A percentile compares a stretch with the other conserved stretches of the same genome.
These are phyloP conservation scores for Ascosphaera acerosa DNA, from an alignment of 2,329 filamentous ascomycete species.

Conservation along the genomic window DNA sequence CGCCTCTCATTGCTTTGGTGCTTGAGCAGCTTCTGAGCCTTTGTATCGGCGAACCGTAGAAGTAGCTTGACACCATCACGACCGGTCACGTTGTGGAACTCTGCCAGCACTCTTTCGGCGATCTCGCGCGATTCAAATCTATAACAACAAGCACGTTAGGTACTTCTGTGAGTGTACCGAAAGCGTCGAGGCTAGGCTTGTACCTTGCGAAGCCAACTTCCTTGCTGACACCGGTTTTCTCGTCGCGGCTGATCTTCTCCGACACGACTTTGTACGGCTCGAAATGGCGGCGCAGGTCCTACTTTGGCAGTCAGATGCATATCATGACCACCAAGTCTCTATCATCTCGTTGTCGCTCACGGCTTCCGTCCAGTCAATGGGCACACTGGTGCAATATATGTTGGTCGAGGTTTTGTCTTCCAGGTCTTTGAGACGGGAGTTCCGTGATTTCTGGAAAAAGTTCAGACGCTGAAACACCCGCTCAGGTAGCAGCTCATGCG, in stretches of 20 bases:
- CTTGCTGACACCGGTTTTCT: slow-evolving; percentile 63
- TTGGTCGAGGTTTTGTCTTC: slow-evolving; percentile 79
- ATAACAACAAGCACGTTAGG: slow-evolving; percentile 5
- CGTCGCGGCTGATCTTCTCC: slow-evolving; percentile 82
- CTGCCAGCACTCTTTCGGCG: slow-evolving; percentile 68
- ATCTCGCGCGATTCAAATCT: slow-evolving; percentile 78
- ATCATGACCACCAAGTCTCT: too few relatives aligned
- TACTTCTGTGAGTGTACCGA: not conserved
- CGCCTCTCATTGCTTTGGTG: slow-evolving; percentile 85
- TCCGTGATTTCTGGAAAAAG: slow-evolving; percentile 75
- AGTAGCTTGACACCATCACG: slow-evolving; percentile 66
- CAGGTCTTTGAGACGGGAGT: slow-evolving; percentile 89
- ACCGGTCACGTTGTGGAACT: slow-evolving; percentile 60
- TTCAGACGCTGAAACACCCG: too few relatives aligned
- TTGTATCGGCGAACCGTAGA: slow-evolving; percentile 90
- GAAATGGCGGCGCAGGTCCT: slow-evolving; percentile 43
- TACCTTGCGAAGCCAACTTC: slow-evolving; percentile 94
- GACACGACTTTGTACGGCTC: slow-evolving; percentile 44
- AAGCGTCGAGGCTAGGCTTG: not conserved
- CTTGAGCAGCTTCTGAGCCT: slow-evolving; percentile 90
- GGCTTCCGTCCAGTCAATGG: slow-evolving; percentile 73
- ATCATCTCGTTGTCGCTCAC: slow-evolving; percentile 25
- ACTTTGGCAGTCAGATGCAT: too few relatives aligned
- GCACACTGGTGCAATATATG: slow-evolving; percentile 91
- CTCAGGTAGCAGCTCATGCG: too few relatives aligned